These are phyloP conservation scores for Santalum album DNA, from an alignment of 164 flowering plant species.

Conservation along the genomic window DNA sequence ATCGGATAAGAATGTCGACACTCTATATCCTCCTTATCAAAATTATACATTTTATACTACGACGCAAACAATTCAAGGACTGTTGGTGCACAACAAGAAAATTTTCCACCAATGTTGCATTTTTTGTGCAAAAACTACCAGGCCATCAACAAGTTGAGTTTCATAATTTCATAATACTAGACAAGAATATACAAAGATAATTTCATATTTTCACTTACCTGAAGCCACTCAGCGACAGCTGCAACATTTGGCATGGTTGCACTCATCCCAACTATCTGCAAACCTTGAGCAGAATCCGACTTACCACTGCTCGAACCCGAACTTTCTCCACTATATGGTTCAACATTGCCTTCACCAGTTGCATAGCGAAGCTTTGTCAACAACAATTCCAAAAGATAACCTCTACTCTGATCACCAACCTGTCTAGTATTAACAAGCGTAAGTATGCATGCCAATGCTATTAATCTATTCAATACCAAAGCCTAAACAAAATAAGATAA, in stretches of 20 bases:
- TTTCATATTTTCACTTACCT: constrained; percentile 36
- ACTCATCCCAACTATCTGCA: constrained; percentile 99
- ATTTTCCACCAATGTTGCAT: too few species aligned
- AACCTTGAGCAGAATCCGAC: constrained; percentile 61
- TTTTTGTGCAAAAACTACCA: too few species aligned
- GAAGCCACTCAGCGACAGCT: constrained; percentile 98
- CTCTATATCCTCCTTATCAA: too few species aligned
- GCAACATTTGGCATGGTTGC: constrained; percentile 98
- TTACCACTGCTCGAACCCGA: constrained; percentile 73
- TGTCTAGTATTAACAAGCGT: constrained; percentile 19
- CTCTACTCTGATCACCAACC: constrained; percentile 93
- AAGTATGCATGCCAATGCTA: constrained; percentile 3
- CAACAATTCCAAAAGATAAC: constrained; percentile 90
- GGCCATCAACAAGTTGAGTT: too few species aligned
- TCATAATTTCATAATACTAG: too few species aligned
- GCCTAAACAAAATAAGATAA: not conserved
- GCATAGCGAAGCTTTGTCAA: constrained; percentile 97
- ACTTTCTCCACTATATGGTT: constrained; percentile 73
- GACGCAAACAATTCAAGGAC: too few species aligned
- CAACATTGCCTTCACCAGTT: constrained; percentile 76
- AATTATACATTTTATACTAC: too few species aligned
- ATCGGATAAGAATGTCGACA: too few species aligned
- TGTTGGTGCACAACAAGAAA: not conserved
- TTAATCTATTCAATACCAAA: not conserved
- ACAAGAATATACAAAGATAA: constrained; percentile 1